Evolutionary conservation across 306 rosid genomes (phyloP).

Genomic region (Cucumis sativus): DNA sequence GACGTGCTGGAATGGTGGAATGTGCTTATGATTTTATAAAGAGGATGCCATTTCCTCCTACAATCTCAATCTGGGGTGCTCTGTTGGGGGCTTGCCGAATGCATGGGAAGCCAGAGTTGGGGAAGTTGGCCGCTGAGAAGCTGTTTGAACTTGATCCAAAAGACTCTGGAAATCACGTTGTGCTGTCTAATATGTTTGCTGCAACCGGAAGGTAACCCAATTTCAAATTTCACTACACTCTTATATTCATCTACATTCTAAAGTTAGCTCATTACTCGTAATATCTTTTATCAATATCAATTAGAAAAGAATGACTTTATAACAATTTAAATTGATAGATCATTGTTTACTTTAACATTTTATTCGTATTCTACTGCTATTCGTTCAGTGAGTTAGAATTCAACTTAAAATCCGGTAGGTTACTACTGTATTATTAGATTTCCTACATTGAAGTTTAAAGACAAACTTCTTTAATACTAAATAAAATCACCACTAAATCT

Average conservation of each 20-base stretch:
- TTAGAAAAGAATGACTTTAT: not conserved
- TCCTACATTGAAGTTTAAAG: not conserved
- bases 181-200: constrained; percentile 77
- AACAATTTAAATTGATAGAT: not conserved
- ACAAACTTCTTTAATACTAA: not conserved
- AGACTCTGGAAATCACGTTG: constrained; percentile 83
- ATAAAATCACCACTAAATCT: not conserved
- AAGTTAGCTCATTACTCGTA: not conserved
- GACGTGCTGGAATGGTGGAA: constrained; percentile 78
- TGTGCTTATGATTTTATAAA: constrained; percentile 57
- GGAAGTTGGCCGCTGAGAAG: constrained; percentile 65
- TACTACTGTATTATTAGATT: not conserved
- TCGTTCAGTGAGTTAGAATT: not conserved
- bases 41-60: constrained; percentile 56
- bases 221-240: not conserved
- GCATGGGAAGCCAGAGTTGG: constrained; percentile 55
- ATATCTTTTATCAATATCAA: not conserved
- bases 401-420: not conserved
- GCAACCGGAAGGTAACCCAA: constrained; percentile 56
- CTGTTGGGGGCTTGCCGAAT: constrained; percentile 70
- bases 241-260: not conserved
- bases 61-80: constrained; percentile 84
- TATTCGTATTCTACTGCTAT: not conserved
- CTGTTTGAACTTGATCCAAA: constrained; percentile 71
- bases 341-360: not conserved